Conservation (phyloP, 202 grass and related monocot genomes). For the Schoenoplectus triqueter region DNA sequence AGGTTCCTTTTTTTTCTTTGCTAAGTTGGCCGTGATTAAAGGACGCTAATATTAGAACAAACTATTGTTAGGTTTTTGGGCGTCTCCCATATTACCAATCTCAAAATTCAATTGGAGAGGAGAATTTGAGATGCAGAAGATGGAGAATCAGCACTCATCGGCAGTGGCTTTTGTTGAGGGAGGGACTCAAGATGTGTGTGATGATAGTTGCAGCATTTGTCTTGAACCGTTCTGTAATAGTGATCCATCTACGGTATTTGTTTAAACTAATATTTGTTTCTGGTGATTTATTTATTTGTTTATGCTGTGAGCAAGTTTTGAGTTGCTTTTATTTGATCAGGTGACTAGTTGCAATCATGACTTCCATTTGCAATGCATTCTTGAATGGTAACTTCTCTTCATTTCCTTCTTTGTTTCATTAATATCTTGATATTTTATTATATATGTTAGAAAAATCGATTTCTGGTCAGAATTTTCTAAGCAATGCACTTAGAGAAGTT, state of each 20-base stretch:
- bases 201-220: constrained; percentile 96
- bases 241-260: constrained; percentile 86
- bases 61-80: constrained; percentile 36
- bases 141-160: constrained; percentile 71
- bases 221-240: constrained; percentile 89
- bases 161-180: constrained; percentile 91
- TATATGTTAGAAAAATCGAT: not conserved
- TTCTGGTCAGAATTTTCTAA: constrained; percentile 9
- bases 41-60: constrained; percentile 35
- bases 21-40: constrained; percentile 9
- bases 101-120: not conserved
- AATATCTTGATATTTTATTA: not conserved
- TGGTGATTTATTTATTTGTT: constrained; percentile 32
- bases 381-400: constrained; percentile 77
- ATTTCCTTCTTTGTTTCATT: not conserved
- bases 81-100: constrained; percentile 19
- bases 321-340: constrained; percentile 51
- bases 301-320: not conserved
- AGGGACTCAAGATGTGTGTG: constrained; percentile 88
- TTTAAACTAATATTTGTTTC: not conserved
- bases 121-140: constrained; percentile 53
- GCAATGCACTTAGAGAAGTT: not conserved
- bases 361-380: constrained; percentile 98
- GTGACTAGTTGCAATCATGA: constrained; percentile 93
- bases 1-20: constrained; percentile 32